A percentile compares a stretch with the other conserved stretches of the same genome.
These are phyloP conservation scores for Plenodomus tracheiphilus DNA, from an alignment of 2,329 filamentous ascomycete species.

Conservation along the genomic window DNA sequence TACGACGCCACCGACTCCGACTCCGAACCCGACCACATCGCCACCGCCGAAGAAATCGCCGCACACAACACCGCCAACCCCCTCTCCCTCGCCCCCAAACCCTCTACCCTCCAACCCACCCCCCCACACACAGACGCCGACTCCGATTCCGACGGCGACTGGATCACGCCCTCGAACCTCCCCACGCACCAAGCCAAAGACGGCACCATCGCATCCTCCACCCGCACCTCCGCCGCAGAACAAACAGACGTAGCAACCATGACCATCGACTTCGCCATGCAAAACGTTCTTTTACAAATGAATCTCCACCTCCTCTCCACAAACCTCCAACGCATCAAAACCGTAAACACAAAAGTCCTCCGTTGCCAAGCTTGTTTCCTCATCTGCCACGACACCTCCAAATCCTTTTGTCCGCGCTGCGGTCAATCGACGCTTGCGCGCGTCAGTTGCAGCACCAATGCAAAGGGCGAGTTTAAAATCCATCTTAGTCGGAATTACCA, in stretches of 20 bases:
- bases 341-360: conserved; percentile 85
- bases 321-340: conserved; percentile 75
- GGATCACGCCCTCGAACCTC: conserved; percentile 94
- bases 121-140: conserved; percentile 21
- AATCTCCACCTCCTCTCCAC: conserved; percentile 88
- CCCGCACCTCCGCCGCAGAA: conserved; percentile 54
- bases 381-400: conserved; percentile 78
- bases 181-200: conserved; percentile 79
- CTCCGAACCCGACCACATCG: conserved; percentile 1
- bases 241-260: conserved; percentile 86
- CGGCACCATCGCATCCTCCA: conserved; percentile 42
- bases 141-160: conserved; percentile 58
- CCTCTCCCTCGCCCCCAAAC: conserved; percentile 24
- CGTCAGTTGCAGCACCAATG: conserved; percentile 81
- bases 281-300: conserved; percentile 93
- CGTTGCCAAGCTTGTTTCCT: conserved; percentile 82
- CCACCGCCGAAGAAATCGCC: conserved; percentile 1
- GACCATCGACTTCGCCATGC: conserved; percentile 96
- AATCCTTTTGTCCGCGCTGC: conserved; percentile 91
- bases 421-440: conserved; percentile 85
- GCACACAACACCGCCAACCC: conserved; percentile 1
- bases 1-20: not conserved
- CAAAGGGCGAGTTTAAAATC: conserved; percentile 77
- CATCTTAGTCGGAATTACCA: conserved; percentile 95
- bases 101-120: conserved; percentile 24